A percentile compares a stretch with the other conserved stretches of the same genome.
phyloP scores from a whole-genome alignment of 2,329 filamentous ascomycete genomes.

The Pseudocercospora musae region DNA sequence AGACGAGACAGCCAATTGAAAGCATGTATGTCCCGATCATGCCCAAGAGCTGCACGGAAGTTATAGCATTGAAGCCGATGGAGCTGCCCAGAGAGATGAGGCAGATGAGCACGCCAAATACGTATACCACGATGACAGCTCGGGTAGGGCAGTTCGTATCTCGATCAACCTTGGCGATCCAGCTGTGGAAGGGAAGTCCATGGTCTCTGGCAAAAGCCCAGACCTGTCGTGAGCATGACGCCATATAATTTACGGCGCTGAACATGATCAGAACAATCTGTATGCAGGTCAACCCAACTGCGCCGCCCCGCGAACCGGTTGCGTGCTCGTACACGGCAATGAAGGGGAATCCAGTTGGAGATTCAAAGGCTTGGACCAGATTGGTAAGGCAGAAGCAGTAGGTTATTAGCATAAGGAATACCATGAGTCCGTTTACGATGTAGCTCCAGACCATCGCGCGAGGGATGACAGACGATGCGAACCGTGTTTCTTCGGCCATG shows the following conservation, averaged over 20 bases:
- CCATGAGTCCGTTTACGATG: slow-evolving; percentile 9
- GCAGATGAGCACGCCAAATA: slow-evolving; percentile 36
- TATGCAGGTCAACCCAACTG: slow-evolving; percentile 33
- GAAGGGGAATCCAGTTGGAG: slow-evolving; percentile 30
- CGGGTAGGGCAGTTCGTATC: slow-evolving; percentile 10
- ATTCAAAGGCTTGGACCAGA: slow-evolving; percentile 17
- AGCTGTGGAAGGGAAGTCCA: slow-evolving; percentile 26
- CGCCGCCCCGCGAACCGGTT: slow-evolving; percentile 31
- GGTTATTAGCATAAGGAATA: slow-evolving; percentile 21
- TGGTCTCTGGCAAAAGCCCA: slow-evolving; percentile 40
- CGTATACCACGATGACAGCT: slow-evolving; percentile 7
- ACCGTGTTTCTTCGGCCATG: slow-evolving; percentile 16
- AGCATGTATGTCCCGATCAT: slow-evolving; percentile 41
- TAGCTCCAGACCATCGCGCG: slow-evolving; percentile 8
- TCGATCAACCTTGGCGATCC: not conserved
- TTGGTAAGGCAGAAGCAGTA: slow-evolving; percentile 36
- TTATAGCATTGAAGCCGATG: slow-evolving; percentile 53
- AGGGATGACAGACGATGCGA: slow-evolving; percentile 8
- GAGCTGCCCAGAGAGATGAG: slow-evolving; percentile 52
- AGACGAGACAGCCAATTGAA: slow-evolving; percentile 6
- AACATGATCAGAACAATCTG: slow-evolving; percentile 33
- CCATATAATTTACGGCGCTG: slow-evolving; percentile 34
- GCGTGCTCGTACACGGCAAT: slow-evolving; percentile 36
- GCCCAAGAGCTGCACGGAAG: slow-evolving; percentile 49
- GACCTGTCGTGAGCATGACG: slow-evolving; percentile 32